These are phyloP conservation scores for Vitis rotundifolia DNA, from an alignment of 164 flowering plant species.

Conservation along the genomic window DNA sequence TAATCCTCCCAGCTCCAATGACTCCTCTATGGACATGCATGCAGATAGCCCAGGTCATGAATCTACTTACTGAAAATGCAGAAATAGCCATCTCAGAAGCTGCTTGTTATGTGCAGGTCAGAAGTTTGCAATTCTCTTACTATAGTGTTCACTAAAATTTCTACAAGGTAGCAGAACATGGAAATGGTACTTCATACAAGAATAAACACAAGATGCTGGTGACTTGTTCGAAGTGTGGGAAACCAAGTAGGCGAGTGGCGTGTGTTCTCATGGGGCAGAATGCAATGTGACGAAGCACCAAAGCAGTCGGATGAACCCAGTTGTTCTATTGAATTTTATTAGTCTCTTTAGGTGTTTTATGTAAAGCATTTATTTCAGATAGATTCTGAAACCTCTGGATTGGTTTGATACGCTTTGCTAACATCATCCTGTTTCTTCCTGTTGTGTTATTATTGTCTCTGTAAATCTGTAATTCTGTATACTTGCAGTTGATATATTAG, in stretches of 20 bases:
- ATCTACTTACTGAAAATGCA: constrained; percentile 31
- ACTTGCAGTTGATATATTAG: background rate
- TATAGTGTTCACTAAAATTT: constrained; percentile 1
- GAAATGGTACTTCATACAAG: constrained; percentile 8
- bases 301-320: background rate
- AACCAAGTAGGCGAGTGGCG: background rate
- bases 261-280: constrained; percentile 14
- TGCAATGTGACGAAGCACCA: constrained; percentile 7
- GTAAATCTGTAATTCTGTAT: background rate
- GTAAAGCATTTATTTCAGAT: constrained; percentile 10
- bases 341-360: constrained; percentile 5
- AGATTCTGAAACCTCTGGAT: constrained; percentile 6
- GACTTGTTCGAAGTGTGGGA: constrained; percentile 12
- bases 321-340: background rate
- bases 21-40: constrained; percentile 81
- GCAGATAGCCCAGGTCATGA: constrained; percentile 61
- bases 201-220: constrained; percentile 17
- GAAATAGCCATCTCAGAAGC: constrained; percentile 2
- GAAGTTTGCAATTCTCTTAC: background rate
- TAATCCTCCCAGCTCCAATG: constrained; percentile 49
- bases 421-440: background rate
- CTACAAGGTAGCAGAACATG: background rate
- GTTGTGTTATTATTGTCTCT: background rate
- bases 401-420: constrained; percentile 3
- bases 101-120: constrained; percentile 6